A percentile compares a stretch with the other conserved stretches of the same genome.
These are phyloP conservation scores for Bipolaris zeicola DNA, from an alignment of 2,329 filamentous ascomycete species.

Conservation along the genomic window DNA sequence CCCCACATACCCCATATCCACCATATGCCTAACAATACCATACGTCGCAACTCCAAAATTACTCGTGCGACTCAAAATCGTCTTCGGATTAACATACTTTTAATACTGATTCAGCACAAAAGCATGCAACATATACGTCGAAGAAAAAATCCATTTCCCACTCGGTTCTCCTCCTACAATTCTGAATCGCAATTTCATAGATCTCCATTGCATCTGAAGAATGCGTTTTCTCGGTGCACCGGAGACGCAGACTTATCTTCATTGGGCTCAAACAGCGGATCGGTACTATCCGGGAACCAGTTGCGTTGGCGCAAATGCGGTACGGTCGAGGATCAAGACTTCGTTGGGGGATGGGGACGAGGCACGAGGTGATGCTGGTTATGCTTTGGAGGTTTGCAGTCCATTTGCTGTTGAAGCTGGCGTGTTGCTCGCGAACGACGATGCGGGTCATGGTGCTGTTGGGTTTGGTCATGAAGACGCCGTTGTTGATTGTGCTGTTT, in stretches of 20 bases:
- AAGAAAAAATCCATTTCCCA: constrained; percentile 26
- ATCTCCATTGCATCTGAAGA: constrained; percentile 14
- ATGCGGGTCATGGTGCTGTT: constrained; percentile 27
- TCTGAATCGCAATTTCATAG: constrained; percentile 17
- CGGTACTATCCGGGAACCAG: constrained; percentile 16
- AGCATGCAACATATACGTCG: constrained; percentile 27
- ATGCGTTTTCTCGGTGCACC: neutral
- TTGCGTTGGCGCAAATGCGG: constrained; percentile 23
- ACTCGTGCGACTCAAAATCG: constrained; percentile 19
- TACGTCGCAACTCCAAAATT: constrained; percentile 28
- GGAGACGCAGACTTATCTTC: constrained; percentile 7
- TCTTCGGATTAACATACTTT: constrained; percentile 18
- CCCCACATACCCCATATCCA: constrained; percentile 16
- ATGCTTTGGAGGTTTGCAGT: constrained; percentile 20
- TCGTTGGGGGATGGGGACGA: constrained; percentile 19
- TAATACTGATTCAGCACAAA: constrained; percentile 11
- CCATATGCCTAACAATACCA: constrained; percentile 22
- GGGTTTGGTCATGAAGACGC: constrained; percentile 20
- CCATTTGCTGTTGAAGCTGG: constrained; percentile 24
- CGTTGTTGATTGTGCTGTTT: constrained; percentile 28
- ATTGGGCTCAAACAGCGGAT: constrained; percentile 15
- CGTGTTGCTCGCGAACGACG: constrained; percentile 23
- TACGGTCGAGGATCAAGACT: constrained; percentile 24
- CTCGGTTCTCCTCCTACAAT: constrained; percentile 10
- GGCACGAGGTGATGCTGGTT: constrained; percentile 12